Conservation (phyloP, 1,284 basidiomycete species). For the Apiotrichum laibachii region DNA sequence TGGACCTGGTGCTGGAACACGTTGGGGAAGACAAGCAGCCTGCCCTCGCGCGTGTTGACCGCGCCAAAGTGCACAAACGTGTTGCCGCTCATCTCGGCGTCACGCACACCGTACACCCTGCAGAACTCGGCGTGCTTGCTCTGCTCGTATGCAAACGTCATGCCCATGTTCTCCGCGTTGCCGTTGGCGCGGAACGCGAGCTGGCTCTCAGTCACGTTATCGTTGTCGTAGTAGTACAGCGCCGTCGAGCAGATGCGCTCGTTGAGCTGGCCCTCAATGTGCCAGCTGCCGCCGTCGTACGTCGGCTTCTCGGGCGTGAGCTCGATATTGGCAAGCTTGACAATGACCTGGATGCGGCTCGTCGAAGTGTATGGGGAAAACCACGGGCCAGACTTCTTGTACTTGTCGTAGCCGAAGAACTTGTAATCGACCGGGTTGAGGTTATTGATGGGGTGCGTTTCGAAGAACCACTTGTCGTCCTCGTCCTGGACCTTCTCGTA, state of each 20-base stretch:
- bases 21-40: slow-evolving; percentile 8
- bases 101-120: slow-evolving; percentile 1
- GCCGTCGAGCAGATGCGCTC: slow-evolving; percentile 9
- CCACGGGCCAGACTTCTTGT: background rate
- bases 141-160: slow-evolving; percentile 11
- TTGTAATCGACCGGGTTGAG: slow-evolving; percentile 14
- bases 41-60: slow-evolving; percentile 3
- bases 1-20: slow-evolving; percentile 5
- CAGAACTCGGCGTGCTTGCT: slow-evolving; percentile 8
- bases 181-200: slow-evolving; percentile 2
- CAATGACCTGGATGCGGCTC: slow-evolving; percentile 5
- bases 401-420: slow-evolving; percentile 7
- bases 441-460: slow-evolving; percentile 11
- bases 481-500: background rate
- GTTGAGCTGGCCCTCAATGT: slow-evolving; percentile 10
- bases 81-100: background rate
- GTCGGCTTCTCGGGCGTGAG: slow-evolving; percentile 11
- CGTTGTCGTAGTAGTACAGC: slow-evolving; percentile 11
- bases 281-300: slow-evolving; percentile 7
- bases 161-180: background rate
- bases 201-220: background rate
- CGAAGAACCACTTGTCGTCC: slow-evolving; percentile 10
- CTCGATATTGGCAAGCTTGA: slow-evolving; percentile 13
- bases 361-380: background rate
- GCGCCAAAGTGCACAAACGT: background rate